Evolutionary conservation across 495 filamentous ascomycete species (phyloP), one percentile per base, ranked within the genome.

Genomic region (Trichoderma parareesei): DNA sequence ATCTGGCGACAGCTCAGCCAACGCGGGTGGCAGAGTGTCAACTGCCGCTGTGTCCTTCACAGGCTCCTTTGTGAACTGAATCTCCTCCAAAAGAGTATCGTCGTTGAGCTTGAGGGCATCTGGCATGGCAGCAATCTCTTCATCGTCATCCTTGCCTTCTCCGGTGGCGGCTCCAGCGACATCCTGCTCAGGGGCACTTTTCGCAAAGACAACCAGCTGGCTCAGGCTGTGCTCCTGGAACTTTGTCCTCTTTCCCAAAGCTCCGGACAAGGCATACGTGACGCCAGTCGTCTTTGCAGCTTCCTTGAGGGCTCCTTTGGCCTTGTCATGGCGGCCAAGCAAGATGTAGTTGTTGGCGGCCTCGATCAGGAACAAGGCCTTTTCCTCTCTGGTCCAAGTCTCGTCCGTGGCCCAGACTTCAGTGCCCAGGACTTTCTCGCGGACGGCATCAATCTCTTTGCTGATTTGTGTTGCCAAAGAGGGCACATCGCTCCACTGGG

Each of bases 161-260:
- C 10, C 59, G n/a, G 49, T 38, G 60, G 59, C 18, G 10, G 59
- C 43, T 14, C 43, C 65, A 3, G 63, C 44, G 14, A 38, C 5
- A 37, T 33, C 18, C 33, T 61, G 38, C 3, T 41, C 69, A 10
- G 74, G 76, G 1, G 71, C 73, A 71, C 92, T 97, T 73, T 86
- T 90, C 0, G 95, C 94, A 43, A 98, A 75, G 10, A 99, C 92
- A 2, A 99, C 90, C 14, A 99, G 81, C 74, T 98, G 94, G 69
- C 90, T 96, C 68, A 87, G 87, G 69, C 92, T 91, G 27, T 87
- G 90, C 66, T 94, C 83, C 75, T 99, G 94, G 71, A 90, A 99
- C 71, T 88, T 91, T 2, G 94, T 99, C 65, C 94, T 80, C 77
- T 97, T 98, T 53, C 92, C 94, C 68, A 97, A 68, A 27, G 87